Evolutionary conservation across 345 rosid genomes (phyloP).

Genomic region (Acer campestre): DNA sequence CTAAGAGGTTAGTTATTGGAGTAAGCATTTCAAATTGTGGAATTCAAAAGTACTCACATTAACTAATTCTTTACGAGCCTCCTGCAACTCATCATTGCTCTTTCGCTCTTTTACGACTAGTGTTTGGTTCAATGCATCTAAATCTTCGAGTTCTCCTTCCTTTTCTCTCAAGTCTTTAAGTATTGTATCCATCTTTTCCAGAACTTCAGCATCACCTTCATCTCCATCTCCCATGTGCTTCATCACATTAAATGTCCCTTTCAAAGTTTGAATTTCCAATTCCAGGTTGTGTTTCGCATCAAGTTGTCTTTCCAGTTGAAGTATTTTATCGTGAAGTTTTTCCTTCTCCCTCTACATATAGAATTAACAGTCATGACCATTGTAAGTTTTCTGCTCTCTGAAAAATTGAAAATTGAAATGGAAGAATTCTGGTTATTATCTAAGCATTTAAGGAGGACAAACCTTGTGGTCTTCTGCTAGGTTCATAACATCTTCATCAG

Average conservation of each 20-base stretch:
- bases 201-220: conserved; percentile 64
- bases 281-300: conserved; percentile 85
- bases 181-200: conserved; percentile 59
- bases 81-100: conserved; percentile 94
- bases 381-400: conserved; percentile 8
- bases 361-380: conserved; percentile 21
- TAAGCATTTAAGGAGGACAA: conserved; percentile 26
- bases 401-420: neutral
- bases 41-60: conserved; percentile 47
- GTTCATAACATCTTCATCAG: conserved; percentile 70
- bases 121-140: conserved; percentile 75
- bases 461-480: conserved; percentile 96
- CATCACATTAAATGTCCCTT: conserved; percentile 66
- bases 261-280: conserved; percentile 75
- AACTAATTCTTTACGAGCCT: conserved; percentile 84
- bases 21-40: neutral
- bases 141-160: conserved; percentile 72
- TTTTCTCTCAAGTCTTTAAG: conserved; percentile 76
- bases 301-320: conserved; percentile 69
- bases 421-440: neutral
- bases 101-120: conserved; percentile 77
- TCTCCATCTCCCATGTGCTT: conserved; percentile 70
- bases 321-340: conserved; percentile 62
- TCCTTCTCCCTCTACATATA: conserved; percentile 70
- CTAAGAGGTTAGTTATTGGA: neutral